phyloP scores from a whole-genome alignment of 2,329 filamentous ascomycete genomes.

The Didymella sp. region DNA sequence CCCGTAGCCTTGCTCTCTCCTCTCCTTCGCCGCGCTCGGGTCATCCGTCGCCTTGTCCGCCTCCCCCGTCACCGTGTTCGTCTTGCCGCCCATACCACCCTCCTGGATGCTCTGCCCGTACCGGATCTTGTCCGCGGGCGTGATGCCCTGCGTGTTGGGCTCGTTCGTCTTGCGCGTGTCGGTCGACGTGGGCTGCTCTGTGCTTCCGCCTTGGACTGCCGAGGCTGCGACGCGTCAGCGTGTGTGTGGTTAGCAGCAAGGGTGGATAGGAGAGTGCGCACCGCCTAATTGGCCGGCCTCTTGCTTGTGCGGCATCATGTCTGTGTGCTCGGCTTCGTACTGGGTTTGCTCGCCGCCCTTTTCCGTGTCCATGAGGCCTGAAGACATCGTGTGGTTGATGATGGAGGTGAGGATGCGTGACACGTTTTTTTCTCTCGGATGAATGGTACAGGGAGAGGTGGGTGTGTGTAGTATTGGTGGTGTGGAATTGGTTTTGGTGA shows the following conservation, averaged over 20 bases:
- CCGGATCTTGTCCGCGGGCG: slow-evolving; percentile 58
- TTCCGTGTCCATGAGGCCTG: slow-evolving; percentile 64
- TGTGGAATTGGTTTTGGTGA: slow-evolving; percentile 6
- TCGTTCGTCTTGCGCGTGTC: slow-evolving; percentile 39
- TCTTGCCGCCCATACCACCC: slow-evolving; percentile 62
- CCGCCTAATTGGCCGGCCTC: slow-evolving; percentile 64
- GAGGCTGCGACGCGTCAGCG: slow-evolving; percentile 17
- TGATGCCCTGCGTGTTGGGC: slow-evolving; percentile 52
- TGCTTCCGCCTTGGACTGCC: slow-evolving; percentile 21
- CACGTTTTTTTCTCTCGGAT: no score
- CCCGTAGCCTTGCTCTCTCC: slow-evolving; percentile 62
- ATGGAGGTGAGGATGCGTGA: no score
- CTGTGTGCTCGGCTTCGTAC: slow-evolving; percentile 65
- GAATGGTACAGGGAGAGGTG: neutral
- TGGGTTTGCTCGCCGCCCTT: slow-evolving; percentile 67
- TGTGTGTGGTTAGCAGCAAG: neutral
- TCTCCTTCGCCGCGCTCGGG: slow-evolving; percentile 51
- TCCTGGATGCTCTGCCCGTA: slow-evolving; percentile 65
- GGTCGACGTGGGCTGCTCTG: slow-evolving; percentile 26
- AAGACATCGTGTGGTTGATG: slow-evolving; percentile 56
- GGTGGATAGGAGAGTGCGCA: slow-evolving; percentile 33
- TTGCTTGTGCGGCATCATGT: slow-evolving; percentile 59
- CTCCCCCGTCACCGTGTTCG: slow-evolving; percentile 48
- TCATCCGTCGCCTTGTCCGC: slow-evolving; percentile 50
- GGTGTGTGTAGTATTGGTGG: neutral